phyloP scores from a whole-genome alignment of 805 yeast genomes.

The Yarrowia hollandica region DNA sequence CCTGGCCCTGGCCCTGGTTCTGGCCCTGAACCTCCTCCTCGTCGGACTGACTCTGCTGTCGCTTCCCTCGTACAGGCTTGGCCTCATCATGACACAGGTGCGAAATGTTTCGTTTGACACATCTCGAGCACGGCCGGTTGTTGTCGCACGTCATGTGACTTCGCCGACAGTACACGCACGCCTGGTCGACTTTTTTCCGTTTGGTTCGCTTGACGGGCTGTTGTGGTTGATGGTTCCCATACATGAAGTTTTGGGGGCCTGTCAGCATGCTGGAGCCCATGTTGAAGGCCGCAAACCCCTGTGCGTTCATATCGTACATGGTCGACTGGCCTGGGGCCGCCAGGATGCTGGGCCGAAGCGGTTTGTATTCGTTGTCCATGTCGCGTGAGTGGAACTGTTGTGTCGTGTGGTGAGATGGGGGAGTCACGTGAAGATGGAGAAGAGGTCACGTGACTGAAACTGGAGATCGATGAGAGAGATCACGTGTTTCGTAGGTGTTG shows the following conservation, averaged over 20 bases:
- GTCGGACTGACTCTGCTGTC: conserved; percentile 11
- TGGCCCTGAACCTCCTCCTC: conserved; percentile 10
- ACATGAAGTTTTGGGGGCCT: conserved; percentile 1
- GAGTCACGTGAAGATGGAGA: background rate
- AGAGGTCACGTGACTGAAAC: background rate
- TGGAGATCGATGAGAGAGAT: too few species aligned
- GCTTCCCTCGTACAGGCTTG: conserved; percentile 13
- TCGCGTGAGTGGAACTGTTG: background rate
- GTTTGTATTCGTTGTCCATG: conserved; percentile 24
- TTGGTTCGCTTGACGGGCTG: conserved; percentile 9
- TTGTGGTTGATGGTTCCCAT: conserved; percentile 6
- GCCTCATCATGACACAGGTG: conserved; percentile 78
- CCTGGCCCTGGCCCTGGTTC: background rate
- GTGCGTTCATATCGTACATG: conserved; percentile 24
- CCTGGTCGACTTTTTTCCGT: conserved; percentile 39
- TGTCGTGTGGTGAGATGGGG: background rate
- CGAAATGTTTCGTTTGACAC: conserved; percentile 83
- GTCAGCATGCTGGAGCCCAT: conserved; percentile 4
- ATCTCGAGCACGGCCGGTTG: conserved; percentile 73
- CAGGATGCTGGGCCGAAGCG: conserved; percentile 16
- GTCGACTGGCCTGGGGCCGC: conserved; percentile 28
- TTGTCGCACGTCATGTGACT: conserved; percentile 90
- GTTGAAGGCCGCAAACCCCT: conserved; percentile 16
- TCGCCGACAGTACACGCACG: conserved; percentile 89
- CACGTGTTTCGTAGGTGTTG: background rate